Evolutionary conservation across 192 early-diverging fungal species (phyloP).

Genomic region (Diversispora eburnea): DNA sequence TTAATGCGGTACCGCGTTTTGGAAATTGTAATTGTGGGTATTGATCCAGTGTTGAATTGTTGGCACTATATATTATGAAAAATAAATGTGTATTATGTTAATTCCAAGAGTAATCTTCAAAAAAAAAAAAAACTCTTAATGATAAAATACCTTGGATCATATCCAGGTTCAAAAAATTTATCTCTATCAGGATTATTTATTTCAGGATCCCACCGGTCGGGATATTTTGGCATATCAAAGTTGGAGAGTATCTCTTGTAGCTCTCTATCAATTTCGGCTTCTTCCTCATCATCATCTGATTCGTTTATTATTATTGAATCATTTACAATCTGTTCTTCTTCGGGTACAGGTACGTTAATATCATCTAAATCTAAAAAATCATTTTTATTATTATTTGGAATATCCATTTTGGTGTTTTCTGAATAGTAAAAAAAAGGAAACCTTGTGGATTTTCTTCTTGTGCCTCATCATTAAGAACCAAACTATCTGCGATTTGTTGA

Average conservation of each 20-base stretch:
- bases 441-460: no score
- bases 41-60: slow-evolving; percentile 41
- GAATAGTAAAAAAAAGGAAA: no score
- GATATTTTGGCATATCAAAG: slow-evolving; percentile 41
- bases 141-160: slow-evolving; percentile 5
- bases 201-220: slow-evolving; percentile 24
- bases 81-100: background rate
- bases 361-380: no score
- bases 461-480: no score
- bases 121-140: background rate
- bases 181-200: slow-evolving; percentile 11
- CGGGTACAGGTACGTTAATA: no score
- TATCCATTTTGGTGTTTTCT: no score
- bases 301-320: slow-evolving; percentile 33
- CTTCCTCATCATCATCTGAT: slow-evolving; percentile 50
- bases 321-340: no score
- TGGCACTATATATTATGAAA: slow-evolving; percentile 27
- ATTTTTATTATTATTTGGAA: no score
- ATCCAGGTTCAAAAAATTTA: slow-evolving; percentile 12
- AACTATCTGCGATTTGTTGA: no score
- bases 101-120: background rate
- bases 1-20: slow-evolving; percentile 34
- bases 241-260: slow-evolving; percentile 34
- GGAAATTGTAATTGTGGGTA: slow-evolving; percentile 37
- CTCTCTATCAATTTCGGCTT: slow-evolving; percentile 37